Evolutionary conservation across 2,329 filamentous ascomycete genomes (phyloP).

Genomic region (Bertia moriformis): DNA sequence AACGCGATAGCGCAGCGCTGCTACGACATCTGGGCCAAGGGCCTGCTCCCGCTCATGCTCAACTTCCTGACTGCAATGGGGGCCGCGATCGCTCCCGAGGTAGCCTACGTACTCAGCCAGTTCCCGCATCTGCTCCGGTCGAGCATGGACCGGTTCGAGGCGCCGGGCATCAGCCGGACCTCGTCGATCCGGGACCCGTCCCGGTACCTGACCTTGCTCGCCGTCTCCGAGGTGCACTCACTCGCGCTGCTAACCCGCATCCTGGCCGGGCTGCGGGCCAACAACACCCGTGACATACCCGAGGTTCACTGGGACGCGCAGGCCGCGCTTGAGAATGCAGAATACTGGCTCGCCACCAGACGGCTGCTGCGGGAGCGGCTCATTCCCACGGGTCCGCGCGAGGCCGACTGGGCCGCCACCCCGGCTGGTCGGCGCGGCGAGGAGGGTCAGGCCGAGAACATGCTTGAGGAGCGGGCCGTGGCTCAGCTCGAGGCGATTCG

Average conservation of each 20-base stretch:
- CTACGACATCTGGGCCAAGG: conserved; percentile 80
- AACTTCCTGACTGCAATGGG: conserved; percentile 77
- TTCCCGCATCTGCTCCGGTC: conserved; percentile 67
- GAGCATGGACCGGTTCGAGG: conserved; percentile 59
- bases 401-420: conserved; percentile 44
- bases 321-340: conserved; percentile 65
- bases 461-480: conserved; percentile 64
- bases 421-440: conserved; percentile 18
- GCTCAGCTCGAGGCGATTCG: conserved; percentile 48
- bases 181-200: conserved; percentile 26
- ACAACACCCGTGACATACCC: conserved; percentile 59
- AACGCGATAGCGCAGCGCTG: conserved; percentile 59
- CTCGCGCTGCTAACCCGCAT: conserved; percentile 64
- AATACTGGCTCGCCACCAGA: conserved; percentile 62
- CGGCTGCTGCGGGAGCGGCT: conserved; percentile 59
- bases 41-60: conserved; percentile 72
- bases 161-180: conserved; percentile 37
- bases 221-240: conserved; percentile 65
- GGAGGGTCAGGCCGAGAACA: conserved; percentile 30
- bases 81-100: conserved; percentile 66
- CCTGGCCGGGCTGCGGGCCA: conserved; percentile 48
- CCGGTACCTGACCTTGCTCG: conserved; percentile 55
- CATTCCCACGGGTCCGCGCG: conserved; percentile 57
- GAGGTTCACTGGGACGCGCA: conserved; percentile 62
- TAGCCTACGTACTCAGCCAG: conserved; percentile 75